Percentiles rank a stretch among this genome's conserved stretches.
Evolutionary conservation across 768 basidiomycete genomes (phyloP).

Genomic region (Lyophyllum decastes): DNA sequence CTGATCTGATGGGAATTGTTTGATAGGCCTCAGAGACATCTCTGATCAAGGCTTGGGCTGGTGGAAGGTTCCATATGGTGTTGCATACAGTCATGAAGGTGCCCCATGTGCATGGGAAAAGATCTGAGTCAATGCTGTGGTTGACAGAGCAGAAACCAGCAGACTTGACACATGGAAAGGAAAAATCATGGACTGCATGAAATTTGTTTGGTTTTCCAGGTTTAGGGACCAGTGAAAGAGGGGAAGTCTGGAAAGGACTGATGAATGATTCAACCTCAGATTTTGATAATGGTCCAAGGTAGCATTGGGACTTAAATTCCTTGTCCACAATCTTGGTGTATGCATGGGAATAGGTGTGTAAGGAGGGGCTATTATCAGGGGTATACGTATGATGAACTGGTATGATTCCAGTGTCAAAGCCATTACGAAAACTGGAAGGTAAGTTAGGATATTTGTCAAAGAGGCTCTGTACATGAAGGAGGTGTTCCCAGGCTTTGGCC

Average conservation of each 20-base stretch:
- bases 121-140: constrained; percentile 26
- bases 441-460: constrained; percentile 26
- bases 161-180: constrained; percentile 21
- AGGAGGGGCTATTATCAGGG: constrained; percentile 32
- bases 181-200: constrained; percentile 38
- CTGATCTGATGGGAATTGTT: constrained; percentile 24
- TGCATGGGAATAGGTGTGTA: background rate
- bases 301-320: constrained; percentile 26
- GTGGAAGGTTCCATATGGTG: constrained; percentile 33
- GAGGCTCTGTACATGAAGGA: constrained; percentile 20
- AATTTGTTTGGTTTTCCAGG: constrained; percentile 30
- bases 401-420: constrained; percentile 36
- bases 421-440: constrained; percentile 18
- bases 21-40: constrained; percentile 43
- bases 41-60: constrained; percentile 33
- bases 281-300: constrained; percentile 32
- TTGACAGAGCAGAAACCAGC: constrained; percentile 30
- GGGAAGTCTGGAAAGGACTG: constrained; percentile 39
- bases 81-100: constrained; percentile 35
- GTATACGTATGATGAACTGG: constrained; percentile 24
- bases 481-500: constrained; percentile 27
- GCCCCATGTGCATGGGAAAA: constrained; percentile 45
- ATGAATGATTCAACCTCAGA: constrained; percentile 25
- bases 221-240: constrained; percentile 38
- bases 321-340: constrained; percentile 20